A percentile compares a stretch with the other conserved stretches of the same genome.
Conservation (phyloP, 2,329 filamentous ascomycete genomes). For the Sclerotinia sclerotiorum region DNA sequence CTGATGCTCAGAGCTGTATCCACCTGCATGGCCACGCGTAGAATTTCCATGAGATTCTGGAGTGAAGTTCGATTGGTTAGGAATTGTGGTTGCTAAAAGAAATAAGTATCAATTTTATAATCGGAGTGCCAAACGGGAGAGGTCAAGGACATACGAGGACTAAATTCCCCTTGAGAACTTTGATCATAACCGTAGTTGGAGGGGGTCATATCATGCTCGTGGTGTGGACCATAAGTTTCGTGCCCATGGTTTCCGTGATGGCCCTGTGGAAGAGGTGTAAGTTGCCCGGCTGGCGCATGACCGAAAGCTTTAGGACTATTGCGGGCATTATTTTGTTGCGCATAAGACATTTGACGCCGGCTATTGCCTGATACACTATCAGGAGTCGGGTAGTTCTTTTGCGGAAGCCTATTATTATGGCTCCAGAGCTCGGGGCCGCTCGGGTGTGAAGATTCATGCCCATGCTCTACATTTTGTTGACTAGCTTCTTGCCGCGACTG, state of each 20-base stretch:
- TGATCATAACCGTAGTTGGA: constrained; percentile 17
- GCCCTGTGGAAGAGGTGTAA: background rate
- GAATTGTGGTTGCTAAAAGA: constrained; percentile 16
- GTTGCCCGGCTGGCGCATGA: constrained; percentile 9
- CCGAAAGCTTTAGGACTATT: constrained; percentile 8
- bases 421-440: constrained; percentile 14
- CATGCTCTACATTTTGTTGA: constrained; percentile 14
- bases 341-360: constrained; percentile 21
- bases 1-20: constrained; percentile 21
- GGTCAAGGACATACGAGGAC: constrained; percentile 12
- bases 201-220: constrained; percentile 4
- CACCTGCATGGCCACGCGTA: constrained; percentile 7
- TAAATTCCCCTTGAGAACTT: constrained; percentile 18
- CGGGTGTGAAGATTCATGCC: constrained; percentile 10
- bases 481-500: constrained; percentile 14
- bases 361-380: constrained; percentile 23
- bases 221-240: constrained; percentile 15
- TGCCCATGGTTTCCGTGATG: constrained; percentile 5
- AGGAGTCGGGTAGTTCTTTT: constrained; percentile 22
- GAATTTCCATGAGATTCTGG: constrained; percentile 24
- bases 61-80: constrained; percentile 21
- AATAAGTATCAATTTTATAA: background rate
- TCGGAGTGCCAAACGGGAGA: background rate
- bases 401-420: constrained; percentile 16
- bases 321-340: constrained; percentile 14